phyloP scores from a whole-genome alignment of 371 early-diverging fungal species.

The Synchytrium microbalum region DNA sequence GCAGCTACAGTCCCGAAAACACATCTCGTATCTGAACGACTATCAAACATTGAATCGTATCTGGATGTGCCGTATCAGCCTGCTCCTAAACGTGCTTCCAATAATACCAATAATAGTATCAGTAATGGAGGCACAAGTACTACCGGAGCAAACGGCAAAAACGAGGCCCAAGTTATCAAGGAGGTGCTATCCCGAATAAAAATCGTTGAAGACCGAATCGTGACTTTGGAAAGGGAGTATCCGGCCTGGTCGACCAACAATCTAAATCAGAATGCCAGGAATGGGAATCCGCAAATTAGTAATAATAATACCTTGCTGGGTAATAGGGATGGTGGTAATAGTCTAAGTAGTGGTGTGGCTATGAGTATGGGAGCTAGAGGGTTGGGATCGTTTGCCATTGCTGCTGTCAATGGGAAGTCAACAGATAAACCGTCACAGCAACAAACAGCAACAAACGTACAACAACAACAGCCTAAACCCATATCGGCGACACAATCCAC shows the following conservation, averaged over 20 bases:
- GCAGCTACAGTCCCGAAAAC: slow-evolving; percentile 3
- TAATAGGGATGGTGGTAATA: background rate
- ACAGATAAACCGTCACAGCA: background rate
- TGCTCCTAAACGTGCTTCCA: slow-evolving; percentile 19
- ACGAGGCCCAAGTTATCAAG: slow-evolving; percentile 26
- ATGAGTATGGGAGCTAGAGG: background rate
- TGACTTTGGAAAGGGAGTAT: slow-evolving; percentile 57
- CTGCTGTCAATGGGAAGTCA: background rate
- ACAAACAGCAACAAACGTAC: background rate
- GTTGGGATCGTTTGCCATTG: background rate
- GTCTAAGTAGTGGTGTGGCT: background rate
- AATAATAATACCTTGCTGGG: background rate
- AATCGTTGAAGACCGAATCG: slow-evolving; percentile 58
- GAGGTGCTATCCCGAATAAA: slow-evolving; percentile 45
- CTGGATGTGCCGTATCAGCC: slow-evolving; percentile 53
- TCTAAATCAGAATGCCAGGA: slow-evolving; percentile 38
- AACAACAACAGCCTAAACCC: slow-evolving; percentile 1
- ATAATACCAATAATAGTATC: slow-evolving; percentile 10
- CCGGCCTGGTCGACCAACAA: slow-evolving; percentile 66
- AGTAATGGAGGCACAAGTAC: background rate
- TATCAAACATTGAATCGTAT: slow-evolving; percentile 55
- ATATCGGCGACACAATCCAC: background rate
- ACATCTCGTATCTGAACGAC: slow-evolving; percentile 41
- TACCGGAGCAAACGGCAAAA: slow-evolving; percentile 1
- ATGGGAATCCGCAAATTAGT: background rate